Conservation (phyloP, 2,329 filamentous ascomycete genomes). For the Xylaria hypoxylon region DNA sequence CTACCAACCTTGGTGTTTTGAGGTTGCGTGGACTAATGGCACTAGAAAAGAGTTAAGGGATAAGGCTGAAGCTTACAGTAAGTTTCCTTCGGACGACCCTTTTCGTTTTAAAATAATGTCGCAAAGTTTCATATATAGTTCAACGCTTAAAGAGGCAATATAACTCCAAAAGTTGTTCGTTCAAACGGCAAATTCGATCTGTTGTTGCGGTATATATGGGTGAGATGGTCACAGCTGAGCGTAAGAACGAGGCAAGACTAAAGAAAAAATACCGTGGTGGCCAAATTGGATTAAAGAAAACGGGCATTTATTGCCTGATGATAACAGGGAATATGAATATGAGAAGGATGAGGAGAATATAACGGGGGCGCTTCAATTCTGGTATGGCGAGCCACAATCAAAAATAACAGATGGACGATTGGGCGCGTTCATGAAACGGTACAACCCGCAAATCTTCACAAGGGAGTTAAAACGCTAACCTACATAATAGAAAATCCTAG, state of each 20-base stretch:
- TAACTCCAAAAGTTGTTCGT: background rate
- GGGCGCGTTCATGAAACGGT: conserved; percentile 6
- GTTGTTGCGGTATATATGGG: conserved; percentile 14
- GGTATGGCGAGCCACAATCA: conserved; percentile 7
- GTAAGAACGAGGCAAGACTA: conserved; percentile 12
- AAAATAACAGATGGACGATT: background rate
- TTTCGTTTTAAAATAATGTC: background rate
- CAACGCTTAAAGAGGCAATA: background rate
- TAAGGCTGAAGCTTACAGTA: conserved; percentile 13
- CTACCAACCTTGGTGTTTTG: conserved; percentile 17
- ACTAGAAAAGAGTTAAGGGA: background rate
- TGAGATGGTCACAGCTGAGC: conserved; percentile 5
- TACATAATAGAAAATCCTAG: conserved; percentile 10
- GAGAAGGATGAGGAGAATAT: conserved; percentile 9
- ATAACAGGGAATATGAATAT: no score
- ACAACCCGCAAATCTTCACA: background rate
- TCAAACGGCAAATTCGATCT: conserved; percentile 10
- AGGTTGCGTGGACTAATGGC: background rate
- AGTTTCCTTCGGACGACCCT: background rate
- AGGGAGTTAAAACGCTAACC: background rate
- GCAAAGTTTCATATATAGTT: background rate
- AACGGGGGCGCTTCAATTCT: conserved; percentile 21
- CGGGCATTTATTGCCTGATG: background rate
- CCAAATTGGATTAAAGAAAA: conserved; percentile 13
- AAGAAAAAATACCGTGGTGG: conserved; percentile 1